phyloP scores from a whole-genome alignment of 371 early-diverging fungal genomes.

The Mucor piriformis region DNA sequence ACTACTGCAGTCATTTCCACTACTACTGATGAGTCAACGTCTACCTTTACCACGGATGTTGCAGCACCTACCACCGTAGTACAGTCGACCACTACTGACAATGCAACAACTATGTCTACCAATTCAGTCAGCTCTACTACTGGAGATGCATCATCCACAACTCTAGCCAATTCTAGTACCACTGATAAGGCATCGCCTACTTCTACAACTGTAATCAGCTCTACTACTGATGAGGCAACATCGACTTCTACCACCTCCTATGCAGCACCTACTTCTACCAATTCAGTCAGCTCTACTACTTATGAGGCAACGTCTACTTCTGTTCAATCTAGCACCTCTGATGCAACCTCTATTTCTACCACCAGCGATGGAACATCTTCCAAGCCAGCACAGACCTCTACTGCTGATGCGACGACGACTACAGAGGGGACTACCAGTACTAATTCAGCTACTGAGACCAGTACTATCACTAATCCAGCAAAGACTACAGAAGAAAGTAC shows the following conservation, averaged over 20 bases:
- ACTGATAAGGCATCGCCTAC: background rate
- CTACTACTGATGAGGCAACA: conserved; percentile 1
- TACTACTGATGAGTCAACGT: background rate
- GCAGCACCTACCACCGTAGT: conserved; percentile 9
- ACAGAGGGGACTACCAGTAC: no score
- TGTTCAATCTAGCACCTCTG: no score
- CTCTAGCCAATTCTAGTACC: conserved; percentile 6
- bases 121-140: conserved; percentile 13
- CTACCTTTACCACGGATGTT: conserved; percentile 1
- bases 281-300: conserved; percentile 2
- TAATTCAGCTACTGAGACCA: no score
- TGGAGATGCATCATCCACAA: background rate
- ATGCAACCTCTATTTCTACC: no score
- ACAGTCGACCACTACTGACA: conserved; percentile 1
- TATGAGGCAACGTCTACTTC: background rate
- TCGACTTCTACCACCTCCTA: conserved; percentile 6
- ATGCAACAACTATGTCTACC: no score
- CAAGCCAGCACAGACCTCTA: no score
- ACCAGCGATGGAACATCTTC: no score
- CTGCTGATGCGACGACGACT: no score
- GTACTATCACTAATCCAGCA: background rate
- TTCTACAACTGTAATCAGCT: conserved; percentile 4
- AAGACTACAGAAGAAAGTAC: background rate
- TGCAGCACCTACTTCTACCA: background rate
- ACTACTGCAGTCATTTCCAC: background rate